Evolutionary conservation across 2,329 filamentous ascomycete genomes (phyloP), one percentile per base, ranked within the genome.

Genomic region (Gremmenia infestans): DNA sequence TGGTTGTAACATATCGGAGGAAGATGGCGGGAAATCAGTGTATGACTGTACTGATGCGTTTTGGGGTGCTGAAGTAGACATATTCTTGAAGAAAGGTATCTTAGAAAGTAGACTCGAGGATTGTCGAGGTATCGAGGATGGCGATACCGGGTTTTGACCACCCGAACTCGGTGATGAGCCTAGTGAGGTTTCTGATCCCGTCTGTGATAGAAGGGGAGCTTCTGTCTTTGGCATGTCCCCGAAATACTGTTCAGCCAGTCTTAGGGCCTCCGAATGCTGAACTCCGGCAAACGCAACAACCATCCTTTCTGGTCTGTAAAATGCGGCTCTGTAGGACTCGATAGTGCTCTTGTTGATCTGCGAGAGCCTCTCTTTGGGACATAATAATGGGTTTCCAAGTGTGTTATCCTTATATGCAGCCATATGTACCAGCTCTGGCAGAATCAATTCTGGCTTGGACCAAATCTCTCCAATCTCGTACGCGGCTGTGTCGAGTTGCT

Each of bases 391-490:
- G 72, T 97, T 95, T 39, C 94, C 94, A 12, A 99, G 79, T 0
- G 94, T 97, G 74, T 99, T 97, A 70, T 94, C 89, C 76, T 91
- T 94, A 75, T 90, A 99, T 2, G 92, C 94, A 9, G 94, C 91
- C 77, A 92, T 94, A 72, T 99, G 94, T 39, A 97, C 87, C 65
- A 99, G 76, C 74, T 99, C 94, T 0, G 94, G 94, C 58, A 99
- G 77, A 65, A 99, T 97, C 54, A 99, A 81, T 68, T 97, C 93
- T 0, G 94, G 92, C 78, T 96, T 97, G 65, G 88, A 87, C 94
- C 94, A 99, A 55, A 99, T 97, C 77, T 97, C 94, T 23, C 85
- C 85, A 71, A 99, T 94, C 75, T 99, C 94, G 70, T 97, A 99
- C 52, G 92, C 85, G 8, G 93, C 94, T 6, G 93, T 97, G 70